These are phyloP conservation scores for Saitozyma sp. DNA, from an alignment of 768 basidiomycete species.

Conservation along the genomic window DNA sequence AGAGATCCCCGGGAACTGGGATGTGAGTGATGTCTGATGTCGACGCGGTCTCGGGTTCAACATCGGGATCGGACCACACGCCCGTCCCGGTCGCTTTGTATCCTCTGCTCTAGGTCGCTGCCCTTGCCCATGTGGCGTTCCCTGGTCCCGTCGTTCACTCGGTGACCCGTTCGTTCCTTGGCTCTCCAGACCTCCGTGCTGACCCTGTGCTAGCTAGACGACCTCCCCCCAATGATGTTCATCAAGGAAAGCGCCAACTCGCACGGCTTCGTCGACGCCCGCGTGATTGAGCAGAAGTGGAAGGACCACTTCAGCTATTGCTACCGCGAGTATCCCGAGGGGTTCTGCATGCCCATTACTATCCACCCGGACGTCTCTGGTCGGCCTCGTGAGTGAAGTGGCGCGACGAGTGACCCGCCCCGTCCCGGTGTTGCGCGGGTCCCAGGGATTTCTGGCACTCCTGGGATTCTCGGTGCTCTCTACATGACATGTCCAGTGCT, in stretches of 20 bases:
- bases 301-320: conserved; percentile 71
- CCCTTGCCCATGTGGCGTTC: no score
- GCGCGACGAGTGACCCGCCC: not conserved
- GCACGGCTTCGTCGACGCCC: conserved; percentile 72
- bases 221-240: conserved; percentile 70
- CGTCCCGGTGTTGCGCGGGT: not conserved
- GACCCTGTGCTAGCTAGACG: conserved; percentile 57
- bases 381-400: conserved; percentile 50
- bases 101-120: not conserved
- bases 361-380: conserved; percentile 78
- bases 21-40: conserved; percentile 20
- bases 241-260: conserved; percentile 62
- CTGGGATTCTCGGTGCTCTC: no score
- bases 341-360: conserved; percentile 65
- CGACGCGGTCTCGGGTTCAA: not conserved
- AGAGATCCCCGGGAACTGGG: conserved; percentile 73
- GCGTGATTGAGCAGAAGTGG: conserved; percentile 71
- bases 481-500: no score
- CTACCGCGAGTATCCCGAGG: conserved; percentile 55
- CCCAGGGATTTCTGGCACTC: no score
- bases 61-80: not conserved
- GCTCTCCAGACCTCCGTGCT: not conserved
- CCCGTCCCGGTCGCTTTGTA: not conserved
- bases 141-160: no score
- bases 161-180: not conserved